Conservation (phyloP, 192 early-diverging fungal species). For the Jimgerdemannia lactiflua region DNA sequence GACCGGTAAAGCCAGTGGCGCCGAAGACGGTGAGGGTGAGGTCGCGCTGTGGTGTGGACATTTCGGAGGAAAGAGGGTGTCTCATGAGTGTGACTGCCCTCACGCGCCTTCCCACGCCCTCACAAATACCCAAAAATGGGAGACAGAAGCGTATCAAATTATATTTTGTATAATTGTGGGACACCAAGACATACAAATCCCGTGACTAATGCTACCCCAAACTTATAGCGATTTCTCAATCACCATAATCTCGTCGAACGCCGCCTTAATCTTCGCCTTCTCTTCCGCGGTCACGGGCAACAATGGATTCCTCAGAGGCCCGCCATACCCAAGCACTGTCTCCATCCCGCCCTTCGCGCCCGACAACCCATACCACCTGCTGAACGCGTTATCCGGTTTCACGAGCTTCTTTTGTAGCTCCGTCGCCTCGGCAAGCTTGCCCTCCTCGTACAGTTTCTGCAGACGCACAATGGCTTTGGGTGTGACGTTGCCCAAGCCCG, state of each 20-base stretch:
- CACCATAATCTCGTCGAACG: neutral
- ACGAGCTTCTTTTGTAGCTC: constrained; percentile 27
- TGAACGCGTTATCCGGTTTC: constrained; percentile 27
- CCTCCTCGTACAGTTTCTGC: constrained; percentile 18
- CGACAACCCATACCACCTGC: constrained; percentile 29
- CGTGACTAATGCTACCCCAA: neutral
- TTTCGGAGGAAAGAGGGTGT: neutral
- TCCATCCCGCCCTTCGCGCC: constrained; percentile 31
- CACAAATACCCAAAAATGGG: no score
- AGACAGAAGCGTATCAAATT: no score
- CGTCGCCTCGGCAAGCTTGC: constrained; percentile 22
- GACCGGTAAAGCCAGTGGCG: constrained; percentile 53
- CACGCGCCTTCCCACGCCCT: no score
- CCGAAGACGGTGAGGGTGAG: constrained; percentile 43
- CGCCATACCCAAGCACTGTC: constrained; percentile 20
- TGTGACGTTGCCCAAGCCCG: constrained; percentile 24
- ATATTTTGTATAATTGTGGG: no score
- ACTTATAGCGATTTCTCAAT: neutral
- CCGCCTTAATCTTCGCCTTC: neutral
- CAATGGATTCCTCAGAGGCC: constrained; percentile 15
- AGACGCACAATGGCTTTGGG: constrained; percentile 22
- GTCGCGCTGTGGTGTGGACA: neutral
- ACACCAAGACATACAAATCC: no score
- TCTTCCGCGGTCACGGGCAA: constrained; percentile 10
- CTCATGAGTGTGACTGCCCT: neutral